phyloP scores from a whole-genome alignment of 1,284 basidiomycete genomes.

The Fomes fomentarius region DNA sequence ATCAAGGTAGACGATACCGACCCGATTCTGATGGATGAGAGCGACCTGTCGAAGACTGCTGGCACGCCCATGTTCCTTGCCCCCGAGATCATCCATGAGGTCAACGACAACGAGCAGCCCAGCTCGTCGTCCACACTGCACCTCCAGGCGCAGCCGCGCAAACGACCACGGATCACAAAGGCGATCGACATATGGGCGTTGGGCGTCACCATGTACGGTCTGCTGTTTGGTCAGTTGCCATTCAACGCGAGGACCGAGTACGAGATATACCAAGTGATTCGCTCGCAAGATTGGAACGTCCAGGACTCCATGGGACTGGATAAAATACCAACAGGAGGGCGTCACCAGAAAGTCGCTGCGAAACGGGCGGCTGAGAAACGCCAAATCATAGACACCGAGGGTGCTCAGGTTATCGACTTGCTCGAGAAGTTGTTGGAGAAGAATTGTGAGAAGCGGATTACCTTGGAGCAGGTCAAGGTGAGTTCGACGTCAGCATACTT shows the following conservation, averaged over 20 bases:
- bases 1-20: constrained; percentile 46
- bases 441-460: constrained; percentile 79
- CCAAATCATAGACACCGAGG: constrained; percentile 42
- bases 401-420: constrained; percentile 69
- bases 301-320: constrained; percentile 81
- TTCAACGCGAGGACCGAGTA: constrained; percentile 76
- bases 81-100: constrained; percentile 87
- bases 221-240: constrained; percentile 86
- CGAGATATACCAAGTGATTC: constrained; percentile 84
- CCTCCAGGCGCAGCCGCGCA: constrained; percentile 31
- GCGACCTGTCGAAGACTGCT: constrained; percentile 90
- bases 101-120: constrained; percentile 20
- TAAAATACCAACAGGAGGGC: constrained; percentile 61
- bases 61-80: constrained; percentile 98
- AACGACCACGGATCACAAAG: constrained; percentile 82
- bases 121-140: constrained; percentile 31
- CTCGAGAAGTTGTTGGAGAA: constrained; percentile 84
- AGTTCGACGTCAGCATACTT: too few species aligned
- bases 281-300: constrained; percentile 77
- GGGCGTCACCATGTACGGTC: constrained; percentile 95
- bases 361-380: constrained; percentile 20
- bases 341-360: constrained; percentile 41
- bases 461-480: constrained; percentile 87
- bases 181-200: constrained; percentile 99
- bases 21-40: constrained; percentile 79